phyloP scores from a whole-genome alignment of 1,139 yeast species.

The Zygosaccharomyces sapae region DNA sequence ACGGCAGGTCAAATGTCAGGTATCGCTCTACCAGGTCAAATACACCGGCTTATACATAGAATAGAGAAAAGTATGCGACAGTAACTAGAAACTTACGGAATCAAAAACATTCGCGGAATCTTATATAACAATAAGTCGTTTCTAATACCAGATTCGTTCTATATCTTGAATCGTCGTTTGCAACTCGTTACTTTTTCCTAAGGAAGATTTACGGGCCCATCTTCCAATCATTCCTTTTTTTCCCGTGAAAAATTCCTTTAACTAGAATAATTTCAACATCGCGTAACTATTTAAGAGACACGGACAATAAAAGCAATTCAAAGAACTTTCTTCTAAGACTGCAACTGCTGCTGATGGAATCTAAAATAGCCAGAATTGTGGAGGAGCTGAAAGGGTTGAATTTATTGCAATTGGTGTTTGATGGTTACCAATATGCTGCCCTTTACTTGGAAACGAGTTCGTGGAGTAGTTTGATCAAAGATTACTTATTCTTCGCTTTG shows the following conservation, averaged over 20 bases:
- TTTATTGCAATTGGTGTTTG: not conserved
- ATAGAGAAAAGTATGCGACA: not conserved
- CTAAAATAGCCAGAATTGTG: not conserved
- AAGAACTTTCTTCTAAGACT: not conserved
- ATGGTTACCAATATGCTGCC: constrained; percentile 2
- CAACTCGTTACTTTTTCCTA: too few species aligned
- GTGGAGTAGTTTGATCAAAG: constrained; percentile 23
- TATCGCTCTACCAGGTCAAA: constrained; percentile 16
- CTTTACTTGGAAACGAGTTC: constrained; percentile 15
- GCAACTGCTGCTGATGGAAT: constrained; percentile 1
- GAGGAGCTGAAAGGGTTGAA: constrained; percentile 4
- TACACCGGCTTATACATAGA: constrained; percentile 29
- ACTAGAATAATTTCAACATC: not conserved
- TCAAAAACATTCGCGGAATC: too few species aligned
- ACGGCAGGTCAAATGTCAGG: constrained; percentile 13
- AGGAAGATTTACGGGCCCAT: too few species aligned
- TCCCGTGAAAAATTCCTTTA: too few species aligned
- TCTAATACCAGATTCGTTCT: too few species aligned
- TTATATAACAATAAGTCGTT: too few species aligned
- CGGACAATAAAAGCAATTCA: not conserved
- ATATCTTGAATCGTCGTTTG: too few species aligned
- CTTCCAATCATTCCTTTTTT: too few species aligned
- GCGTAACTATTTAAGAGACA: not conserved
- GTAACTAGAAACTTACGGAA: not conserved
- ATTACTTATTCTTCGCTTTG: constrained; percentile 19